Conservation (phyloP, 2,329 filamentous ascomycete genomes). For the Pseudopithomyces maydicus region DNA sequence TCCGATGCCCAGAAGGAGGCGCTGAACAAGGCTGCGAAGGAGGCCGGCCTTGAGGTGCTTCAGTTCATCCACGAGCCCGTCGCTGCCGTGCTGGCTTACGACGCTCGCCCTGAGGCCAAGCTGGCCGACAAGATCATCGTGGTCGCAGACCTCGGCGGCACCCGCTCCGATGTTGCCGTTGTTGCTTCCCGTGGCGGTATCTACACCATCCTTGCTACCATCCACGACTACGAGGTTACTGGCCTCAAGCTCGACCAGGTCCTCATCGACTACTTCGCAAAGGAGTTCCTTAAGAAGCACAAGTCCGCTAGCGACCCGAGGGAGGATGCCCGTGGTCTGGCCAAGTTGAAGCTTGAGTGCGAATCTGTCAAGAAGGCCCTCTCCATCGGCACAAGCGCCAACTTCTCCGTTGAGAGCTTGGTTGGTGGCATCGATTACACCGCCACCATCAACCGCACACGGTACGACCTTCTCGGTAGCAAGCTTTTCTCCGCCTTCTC, state of each 20-base stretch:
- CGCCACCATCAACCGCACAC: conserved; percentile 87
- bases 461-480: conserved; percentile 86
- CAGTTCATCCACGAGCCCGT: conserved; percentile 93
- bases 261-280: conserved; percentile 94
- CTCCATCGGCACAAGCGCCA: conserved; percentile 84
- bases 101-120: conserved; percentile 77
- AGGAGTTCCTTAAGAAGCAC: conserved; percentile 99
- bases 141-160: conserved; percentile 91
- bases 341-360: conserved; percentile 90
- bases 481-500: conserved; percentile 90
- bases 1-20: conserved; percentile 83
- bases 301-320: conserved; percentile 75
- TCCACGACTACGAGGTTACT: conserved; percentile 93
- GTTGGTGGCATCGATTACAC: conserved; percentile 89
- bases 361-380: conserved; percentile 92
- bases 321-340: conserved; percentile 77
- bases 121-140: conserved; percentile 86
- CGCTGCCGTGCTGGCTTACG: conserved; percentile 86
- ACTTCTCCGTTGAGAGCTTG: conserved; percentile 91
- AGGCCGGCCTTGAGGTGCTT: conserved; percentile 83
- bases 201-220: conserved; percentile 92
- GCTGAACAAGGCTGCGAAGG: conserved; percentile 75
- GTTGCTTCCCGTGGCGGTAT: conserved; percentile 91
- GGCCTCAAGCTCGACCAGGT: conserved; percentile 87
- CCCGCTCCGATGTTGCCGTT: conserved; percentile 87